A percentile compares a stretch with the other conserved stretches of the same genome.
Evolutionary conservation across 768 basidiomycete genomes (phyloP).

Genomic region (Psilocybe subaeruginosa): DNA sequence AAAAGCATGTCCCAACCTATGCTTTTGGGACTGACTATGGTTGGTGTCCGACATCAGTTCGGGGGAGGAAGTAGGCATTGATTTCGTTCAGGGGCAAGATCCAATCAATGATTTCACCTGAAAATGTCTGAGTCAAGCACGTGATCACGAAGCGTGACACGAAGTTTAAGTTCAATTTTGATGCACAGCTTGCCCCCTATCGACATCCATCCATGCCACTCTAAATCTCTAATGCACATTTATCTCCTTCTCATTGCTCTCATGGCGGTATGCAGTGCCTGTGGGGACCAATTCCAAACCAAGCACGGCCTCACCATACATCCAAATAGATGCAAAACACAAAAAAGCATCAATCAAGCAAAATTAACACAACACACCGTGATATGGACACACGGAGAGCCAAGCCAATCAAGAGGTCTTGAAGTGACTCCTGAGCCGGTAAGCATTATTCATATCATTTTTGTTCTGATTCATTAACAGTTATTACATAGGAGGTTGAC

Average conservation of each 20-base stretch:
- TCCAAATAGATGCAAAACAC: not conserved
- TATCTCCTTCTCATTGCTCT: not conserved
- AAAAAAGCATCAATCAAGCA: not conserved
- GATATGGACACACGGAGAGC: not conserved
- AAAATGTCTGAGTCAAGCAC: too few species aligned
- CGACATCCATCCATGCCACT: not conserved
- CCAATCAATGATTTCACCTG: too few species aligned
- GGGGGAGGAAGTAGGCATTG: too few species aligned
- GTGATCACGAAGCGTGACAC: too few species aligned
- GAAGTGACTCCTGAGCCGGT: too few species aligned
- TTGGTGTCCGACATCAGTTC: too few species aligned
- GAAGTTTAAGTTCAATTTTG: not conserved
- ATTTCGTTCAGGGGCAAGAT: too few species aligned
- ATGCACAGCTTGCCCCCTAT: not conserved
- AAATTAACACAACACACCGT: not conserved
- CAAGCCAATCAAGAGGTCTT: not conserved
- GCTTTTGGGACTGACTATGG: too few species aligned
- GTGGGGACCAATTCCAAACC: not conserved
- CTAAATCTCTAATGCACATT: not conserved
- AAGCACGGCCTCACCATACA: not conserved
- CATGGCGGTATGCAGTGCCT: not conserved
- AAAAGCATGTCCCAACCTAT: too few species aligned
- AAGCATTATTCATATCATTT: too few species aligned
- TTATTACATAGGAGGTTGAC: too few species aligned
- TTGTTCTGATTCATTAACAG: too few species aligned